Evolutionary conservation across 495 filamentous ascomycete genomes (phyloP).

Genomic region (Neurospora sp.): DNA sequence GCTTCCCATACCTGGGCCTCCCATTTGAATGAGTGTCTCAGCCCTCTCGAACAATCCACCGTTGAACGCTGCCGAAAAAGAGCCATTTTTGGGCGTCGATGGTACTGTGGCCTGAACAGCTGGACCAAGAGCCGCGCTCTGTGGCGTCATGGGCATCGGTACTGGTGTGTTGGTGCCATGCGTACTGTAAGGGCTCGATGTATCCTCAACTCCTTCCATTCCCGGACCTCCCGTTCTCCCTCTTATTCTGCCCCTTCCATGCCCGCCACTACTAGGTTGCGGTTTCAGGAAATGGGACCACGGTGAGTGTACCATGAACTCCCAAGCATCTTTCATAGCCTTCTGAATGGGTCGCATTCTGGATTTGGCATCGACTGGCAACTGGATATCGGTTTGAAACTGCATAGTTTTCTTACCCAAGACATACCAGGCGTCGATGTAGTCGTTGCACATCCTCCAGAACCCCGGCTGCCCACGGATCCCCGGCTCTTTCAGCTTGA

Average conservation of each 20-base stretch:
- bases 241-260: neutral
- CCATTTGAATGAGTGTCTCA: constrained; percentile 56
- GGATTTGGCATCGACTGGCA: constrained; percentile 57
- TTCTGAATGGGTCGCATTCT: constrained; percentile 68
- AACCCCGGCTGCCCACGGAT: constrained; percentile 67
- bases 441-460: constrained; percentile 71
- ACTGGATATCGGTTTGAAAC: constrained; percentile 45
- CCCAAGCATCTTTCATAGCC: constrained; percentile 62
- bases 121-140: constrained; percentile 78
- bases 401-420: constrained; percentile 63
- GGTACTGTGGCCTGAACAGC: constrained; percentile 85
- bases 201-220: constrained; percentile 7
- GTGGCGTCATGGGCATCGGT: constrained; percentile 50
- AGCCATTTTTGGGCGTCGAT: constrained; percentile 59
- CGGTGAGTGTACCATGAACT: constrained; percentile 63
- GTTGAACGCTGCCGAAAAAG: constrained; percentile 53
- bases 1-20: constrained; percentile 29
- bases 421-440: constrained; percentile 66
- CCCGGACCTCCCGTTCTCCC: neutral
- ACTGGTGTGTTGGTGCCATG: constrained; percentile 18
- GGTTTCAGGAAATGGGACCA: constrained; percentile 49
- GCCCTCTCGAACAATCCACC: constrained; percentile 68
- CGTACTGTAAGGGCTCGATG: constrained; percentile 24
- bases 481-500: constrained; percentile 75
- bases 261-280: neutral